Percentiles rank a stretch among this genome's conserved stretches.
Evolutionary conservation across 257 asterid species (phyloP).

Genomic region (Rhazya stricta): DNA sequence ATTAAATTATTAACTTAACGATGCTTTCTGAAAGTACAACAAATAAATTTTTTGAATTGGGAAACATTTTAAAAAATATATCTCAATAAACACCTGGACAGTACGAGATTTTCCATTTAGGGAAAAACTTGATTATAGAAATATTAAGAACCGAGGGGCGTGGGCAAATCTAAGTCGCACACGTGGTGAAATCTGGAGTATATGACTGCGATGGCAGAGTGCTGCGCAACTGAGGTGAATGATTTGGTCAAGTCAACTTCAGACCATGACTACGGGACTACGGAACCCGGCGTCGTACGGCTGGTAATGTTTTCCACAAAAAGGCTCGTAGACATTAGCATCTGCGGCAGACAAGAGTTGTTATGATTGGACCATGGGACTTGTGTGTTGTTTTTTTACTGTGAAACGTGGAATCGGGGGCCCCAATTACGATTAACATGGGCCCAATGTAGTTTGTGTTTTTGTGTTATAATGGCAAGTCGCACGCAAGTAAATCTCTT

Average conservation of each 20-base stretch:
- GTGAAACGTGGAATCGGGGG: slow-evolving; percentile 2
- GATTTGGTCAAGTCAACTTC: neutral
- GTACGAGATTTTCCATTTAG: no score
- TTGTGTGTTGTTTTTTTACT: neutral
- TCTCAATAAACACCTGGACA: no score
- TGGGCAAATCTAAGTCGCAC: neutral
- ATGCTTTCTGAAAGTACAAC: no score
- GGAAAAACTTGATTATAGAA: no score
- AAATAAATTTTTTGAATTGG: no score
- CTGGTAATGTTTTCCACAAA: neutral
- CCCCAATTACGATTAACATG: neutral
- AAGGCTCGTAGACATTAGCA: neutral
- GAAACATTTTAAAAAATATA: no score
- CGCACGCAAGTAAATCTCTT: neutral
- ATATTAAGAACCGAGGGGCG: no score
- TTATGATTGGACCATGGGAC: neutral
- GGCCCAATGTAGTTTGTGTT: neutral
- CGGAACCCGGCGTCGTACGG: no score
- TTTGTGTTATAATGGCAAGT: neutral
- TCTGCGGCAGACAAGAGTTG: neutral
- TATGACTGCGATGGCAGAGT: neutral
- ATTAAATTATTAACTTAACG: no score
- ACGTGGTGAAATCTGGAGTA: no score
- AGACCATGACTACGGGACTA: no score
- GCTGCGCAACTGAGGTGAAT: neutral